These are phyloP conservation scores for Colletotrichum falcatum DNA, from an alignment of 2,329 filamentous ascomycete species.

Conservation along the genomic window DNA sequence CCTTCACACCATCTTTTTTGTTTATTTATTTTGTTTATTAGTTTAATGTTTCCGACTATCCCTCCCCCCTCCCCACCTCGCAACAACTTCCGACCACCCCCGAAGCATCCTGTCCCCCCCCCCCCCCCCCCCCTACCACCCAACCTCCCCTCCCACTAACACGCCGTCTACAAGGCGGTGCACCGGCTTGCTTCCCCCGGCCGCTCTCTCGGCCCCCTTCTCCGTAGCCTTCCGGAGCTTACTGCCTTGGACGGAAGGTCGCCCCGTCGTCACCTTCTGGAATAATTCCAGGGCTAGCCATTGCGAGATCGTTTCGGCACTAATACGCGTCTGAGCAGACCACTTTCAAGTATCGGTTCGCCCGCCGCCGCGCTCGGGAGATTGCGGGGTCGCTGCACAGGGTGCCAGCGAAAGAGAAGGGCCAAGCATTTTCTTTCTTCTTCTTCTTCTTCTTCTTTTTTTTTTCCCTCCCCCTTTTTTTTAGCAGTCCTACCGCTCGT, in stretches of 20 bases:
- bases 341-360: not conserved
- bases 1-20: not conserved
- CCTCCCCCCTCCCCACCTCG: not conserved
- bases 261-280: conserved; percentile 30
- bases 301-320: conserved; percentile 6
- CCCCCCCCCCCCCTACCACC: not conserved
- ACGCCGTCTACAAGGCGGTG: conserved; percentile 9
- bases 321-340: conserved; percentile 8
- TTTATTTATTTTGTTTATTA: not conserved
- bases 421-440: no score
- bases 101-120: conserved; percentile 1
- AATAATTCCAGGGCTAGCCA: conserved; percentile 24
- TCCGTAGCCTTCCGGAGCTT: conserved; percentile 25
- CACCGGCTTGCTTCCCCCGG: conserved; percentile 28
- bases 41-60: conserved; percentile 1
- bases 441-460: no score
- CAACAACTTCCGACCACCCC: not conserved
- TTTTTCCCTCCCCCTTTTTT: no score
- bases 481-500: not conserved
- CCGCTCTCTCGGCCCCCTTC: conserved; percentile 25
- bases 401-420: not conserved
- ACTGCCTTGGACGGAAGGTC: conserved; percentile 24
- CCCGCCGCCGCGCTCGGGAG: no score
- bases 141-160: not conserved
- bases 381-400: no score